These are phyloP conservation scores for Pseudocercospora cruenta DNA, from an alignment of 2,329 filamentous ascomycete species.

Conservation along the genomic window DNA sequence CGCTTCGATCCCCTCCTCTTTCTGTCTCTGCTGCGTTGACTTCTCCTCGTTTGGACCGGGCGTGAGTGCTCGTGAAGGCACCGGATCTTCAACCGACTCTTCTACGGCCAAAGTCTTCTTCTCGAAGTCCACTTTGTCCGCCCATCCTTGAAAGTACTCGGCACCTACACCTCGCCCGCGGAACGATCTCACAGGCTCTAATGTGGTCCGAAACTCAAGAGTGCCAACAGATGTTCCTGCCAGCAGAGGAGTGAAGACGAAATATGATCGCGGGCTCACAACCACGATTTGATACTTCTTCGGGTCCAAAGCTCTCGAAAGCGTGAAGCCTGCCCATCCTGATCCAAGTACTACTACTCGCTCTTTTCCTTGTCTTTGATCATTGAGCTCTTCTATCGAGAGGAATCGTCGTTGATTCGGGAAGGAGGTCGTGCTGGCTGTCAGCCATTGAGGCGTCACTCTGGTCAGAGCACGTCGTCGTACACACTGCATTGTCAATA, in stretches of 20 bases:
- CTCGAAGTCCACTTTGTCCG: conserved; percentile 76
- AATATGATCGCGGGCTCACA: conserved; percentile 85
- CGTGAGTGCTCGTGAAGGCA: conserved; percentile 59
- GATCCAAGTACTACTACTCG: conserved; percentile 74
- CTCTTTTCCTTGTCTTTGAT: conserved; percentile 46
- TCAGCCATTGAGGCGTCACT: conserved; percentile 4
- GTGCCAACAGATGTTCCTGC: conserved; percentile 85
- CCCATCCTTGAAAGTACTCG: conserved; percentile 82
- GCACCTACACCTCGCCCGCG: conserved; percentile 63
- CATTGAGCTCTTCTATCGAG: conserved; percentile 33
- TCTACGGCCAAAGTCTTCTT: conserved; percentile 75
- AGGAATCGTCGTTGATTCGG: conserved; percentile 24
- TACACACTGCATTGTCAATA: conserved; percentile 13
- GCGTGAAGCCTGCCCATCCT: conserved; percentile 67
- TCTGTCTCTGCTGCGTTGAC: conserved; percentile 48
- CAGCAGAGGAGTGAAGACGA: conserved; percentile 84
- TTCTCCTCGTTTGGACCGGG: conserved; percentile 12
- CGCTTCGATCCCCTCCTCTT: conserved; percentile 43
- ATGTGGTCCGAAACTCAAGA: conserved; percentile 80
- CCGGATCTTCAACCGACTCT: conserved; percentile 61
- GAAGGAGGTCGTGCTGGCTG: not conserved
- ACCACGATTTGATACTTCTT: conserved; percentile 73
- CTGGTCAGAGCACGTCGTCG: conserved; percentile 9
- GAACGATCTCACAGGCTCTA: conserved; percentile 77
- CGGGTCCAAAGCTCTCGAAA: conserved; percentile 72